These are phyloP conservation scores for Amylostereum areolatum DNA, from an alignment of 1,284 basidiomycete genomes.

Conservation along the genomic window DNA sequence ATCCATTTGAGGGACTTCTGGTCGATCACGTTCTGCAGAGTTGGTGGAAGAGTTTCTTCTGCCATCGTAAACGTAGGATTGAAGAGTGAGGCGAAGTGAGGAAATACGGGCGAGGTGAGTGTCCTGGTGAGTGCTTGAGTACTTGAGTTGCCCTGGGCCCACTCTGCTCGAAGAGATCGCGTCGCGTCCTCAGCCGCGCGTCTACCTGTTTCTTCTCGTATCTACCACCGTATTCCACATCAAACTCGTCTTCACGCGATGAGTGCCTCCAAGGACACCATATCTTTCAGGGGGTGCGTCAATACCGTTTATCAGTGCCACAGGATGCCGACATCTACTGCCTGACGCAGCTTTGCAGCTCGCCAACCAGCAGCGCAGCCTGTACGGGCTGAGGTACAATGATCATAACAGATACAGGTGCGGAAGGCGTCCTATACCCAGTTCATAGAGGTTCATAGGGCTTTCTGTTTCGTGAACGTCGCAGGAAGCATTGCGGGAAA, in stretches of 20 bases:
- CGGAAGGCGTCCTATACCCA: constrained; percentile 9
- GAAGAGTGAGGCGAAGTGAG: background rate
- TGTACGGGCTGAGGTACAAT: constrained; percentile 87
- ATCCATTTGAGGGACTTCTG: constrained; percentile 92
- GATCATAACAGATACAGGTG: constrained; percentile 84
- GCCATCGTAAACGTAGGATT: constrained; percentile 27
- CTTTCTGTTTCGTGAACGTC: background rate
- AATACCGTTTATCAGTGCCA: background rate
- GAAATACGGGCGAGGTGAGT: too few relatives aligned
- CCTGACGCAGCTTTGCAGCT: constrained; percentile 62
- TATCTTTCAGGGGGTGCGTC: constrained; percentile 31
- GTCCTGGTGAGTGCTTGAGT: too few relatives aligned
- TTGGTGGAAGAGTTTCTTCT: constrained; percentile 62
- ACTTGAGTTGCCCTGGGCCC: too few relatives aligned
- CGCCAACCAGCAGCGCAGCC: constrained; percentile 84
- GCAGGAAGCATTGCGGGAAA: constrained; percentile 88
- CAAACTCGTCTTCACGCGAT: constrained; percentile 17
- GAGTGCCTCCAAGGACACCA: constrained; percentile 21
- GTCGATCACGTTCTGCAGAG: constrained; percentile 86
- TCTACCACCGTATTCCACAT: constrained; percentile 22
- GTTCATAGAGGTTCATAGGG: background rate
- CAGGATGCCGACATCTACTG: constrained; percentile 9
- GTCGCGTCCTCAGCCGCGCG: too few relatives aligned
- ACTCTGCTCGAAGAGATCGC: too few relatives aligned
- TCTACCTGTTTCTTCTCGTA: constrained; percentile 11